Conservation (phyloP, 805 yeast genomes). For the Yarrowia osloensis region DNA sequence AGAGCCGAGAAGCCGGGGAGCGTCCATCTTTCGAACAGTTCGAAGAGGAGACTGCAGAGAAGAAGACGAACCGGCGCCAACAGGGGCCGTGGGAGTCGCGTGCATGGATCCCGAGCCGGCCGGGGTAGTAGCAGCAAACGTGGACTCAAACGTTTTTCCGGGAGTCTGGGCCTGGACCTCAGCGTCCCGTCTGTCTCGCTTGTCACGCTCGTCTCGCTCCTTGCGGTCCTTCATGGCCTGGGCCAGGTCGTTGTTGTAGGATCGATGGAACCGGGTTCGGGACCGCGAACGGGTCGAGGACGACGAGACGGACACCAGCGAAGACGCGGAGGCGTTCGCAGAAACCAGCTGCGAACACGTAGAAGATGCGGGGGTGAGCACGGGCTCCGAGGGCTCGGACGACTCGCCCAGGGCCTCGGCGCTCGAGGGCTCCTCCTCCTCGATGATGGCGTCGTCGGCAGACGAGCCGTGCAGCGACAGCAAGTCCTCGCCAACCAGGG, state of each 20-base stretch:
- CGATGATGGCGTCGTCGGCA: slow-evolving; percentile 37
- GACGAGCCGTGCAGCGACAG: slow-evolving; percentile 3
- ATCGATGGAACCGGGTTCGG: slow-evolving; percentile 32
- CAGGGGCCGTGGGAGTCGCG: slow-evolving; percentile 19
- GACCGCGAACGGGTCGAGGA: slow-evolving; percentile 20
- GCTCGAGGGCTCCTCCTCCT: slow-evolving; percentile 35
- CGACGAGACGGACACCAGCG: slow-evolving; percentile 32
- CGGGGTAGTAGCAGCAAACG: slow-evolving; percentile 4
- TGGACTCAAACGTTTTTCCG: not conserved
- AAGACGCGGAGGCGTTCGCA: slow-evolving; percentile 33
- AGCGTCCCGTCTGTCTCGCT: slow-evolving; percentile 4
- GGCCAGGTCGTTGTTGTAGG: slow-evolving; percentile 32
- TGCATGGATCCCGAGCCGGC: slow-evolving; percentile 20
- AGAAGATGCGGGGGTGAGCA: slow-evolving; percentile 16
- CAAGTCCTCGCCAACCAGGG: slow-evolving; percentile 29
- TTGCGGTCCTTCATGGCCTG: slow-evolving; percentile 28
- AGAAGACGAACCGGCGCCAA: not conserved
- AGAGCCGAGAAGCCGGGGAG: slow-evolving; percentile 21
- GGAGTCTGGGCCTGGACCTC: slow-evolving; percentile 13
- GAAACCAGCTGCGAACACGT: slow-evolving; percentile 32
- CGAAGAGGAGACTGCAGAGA: slow-evolving; percentile 27
- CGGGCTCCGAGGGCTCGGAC: slow-evolving; percentile 5
- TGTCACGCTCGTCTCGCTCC: slow-evolving; percentile 26
- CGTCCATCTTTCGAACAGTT: slow-evolving; percentile 23
- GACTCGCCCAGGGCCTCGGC: not conserved